Evolutionary conservation across 306 rosid genomes (phyloP), one percentile per base, ranked within the genome.

Genomic region (Dryas octopetala): DNA sequence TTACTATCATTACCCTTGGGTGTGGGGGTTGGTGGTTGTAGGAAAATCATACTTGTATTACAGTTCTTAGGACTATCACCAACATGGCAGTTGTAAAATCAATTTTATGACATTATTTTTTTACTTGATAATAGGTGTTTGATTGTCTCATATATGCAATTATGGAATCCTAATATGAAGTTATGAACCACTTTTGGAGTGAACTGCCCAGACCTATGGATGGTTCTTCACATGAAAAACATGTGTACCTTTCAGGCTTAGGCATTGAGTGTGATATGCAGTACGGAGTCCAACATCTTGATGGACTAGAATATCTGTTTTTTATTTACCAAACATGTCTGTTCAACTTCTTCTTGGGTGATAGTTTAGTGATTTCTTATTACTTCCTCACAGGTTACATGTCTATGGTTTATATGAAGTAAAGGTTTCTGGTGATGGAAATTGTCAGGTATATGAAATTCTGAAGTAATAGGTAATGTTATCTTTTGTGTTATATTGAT

Each of bases 341-440:
- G 26, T 17, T 44, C 8, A n/a, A 65, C 70, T 65, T 44, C 68
- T 28, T 68, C 26, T 15, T 16, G 53, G 54, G 16, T 17, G 40
- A 57, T 17, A 54, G 32, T 19, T 43, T 38, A 47, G 48, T 48
- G 71, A 68, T 41, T 44, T 83, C 59, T 62, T 74, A 43, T 54
- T 67, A 43, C 48, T 73, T 69, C 71, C 80, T 62, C 74, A 60
- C 79, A 93, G 98, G 95, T 75, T 94, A 74, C 80, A 80, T 68
- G 77, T 87, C 65, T 86, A 87, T 71, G 88, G 97, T 81, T 88
- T 91, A 50, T 85, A 79, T 65, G 97, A 94, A 89, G 91, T 91
- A 64, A 90, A 86, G 85, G 95, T 91, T 76, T 89, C 98, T 57
- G 97, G 96, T 32, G 97, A 94, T 79, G 98, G 97, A 71, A 94